A percentile compares a stretch with the other conserved stretches of the same genome.
Evolutionary conservation across 441 rosid genomes (phyloP).

Genomic region (Breynia disticha): DNA sequence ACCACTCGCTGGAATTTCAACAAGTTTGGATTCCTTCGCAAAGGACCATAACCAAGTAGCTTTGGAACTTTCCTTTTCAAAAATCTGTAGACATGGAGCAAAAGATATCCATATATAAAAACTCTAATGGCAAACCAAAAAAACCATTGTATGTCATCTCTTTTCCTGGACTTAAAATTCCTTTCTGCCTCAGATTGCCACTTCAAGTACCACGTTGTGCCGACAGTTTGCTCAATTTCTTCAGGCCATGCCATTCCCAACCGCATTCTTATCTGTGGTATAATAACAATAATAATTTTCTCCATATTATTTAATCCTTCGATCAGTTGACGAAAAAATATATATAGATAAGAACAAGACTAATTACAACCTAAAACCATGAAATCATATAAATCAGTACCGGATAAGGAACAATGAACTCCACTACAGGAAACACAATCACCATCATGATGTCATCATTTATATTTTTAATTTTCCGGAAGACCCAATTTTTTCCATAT

Average conservation of each 20-base stretch:
- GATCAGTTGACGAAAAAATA: too few relatives aligned
- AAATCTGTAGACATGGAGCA: slow-evolving; percentile 54
- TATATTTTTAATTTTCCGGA: slow-evolving; percentile 38
- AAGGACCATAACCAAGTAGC: slow-evolving; percentile 77
- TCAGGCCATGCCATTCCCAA: slow-evolving; percentile 96
- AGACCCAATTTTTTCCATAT: slow-evolving; percentile 35
- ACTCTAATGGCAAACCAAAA: slow-evolving; percentile 63
- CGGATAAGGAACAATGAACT: slow-evolving; percentile 64
- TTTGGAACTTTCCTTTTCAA: slow-evolving; percentile 61
- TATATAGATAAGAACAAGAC: neutral
- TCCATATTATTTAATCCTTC: neutral
- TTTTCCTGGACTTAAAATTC: slow-evolving; percentile 52
- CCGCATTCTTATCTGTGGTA: slow-evolving; percentile 54
- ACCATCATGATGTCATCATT: slow-evolving; percentile 72
- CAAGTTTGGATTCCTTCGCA: slow-evolving; percentile 64
- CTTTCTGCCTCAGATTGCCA: slow-evolving; percentile 85
- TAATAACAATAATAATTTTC: slow-evolving; percentile 13
- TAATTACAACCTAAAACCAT: slow-evolving; percentile 11
- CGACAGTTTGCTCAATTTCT: slow-evolving; percentile 64
- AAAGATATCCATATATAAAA: slow-evolving; percentile 45
- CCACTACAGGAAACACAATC: slow-evolving; percentile 58
- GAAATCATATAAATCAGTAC: slow-evolving; percentile 31
- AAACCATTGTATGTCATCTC: slow-evolving; percentile 50
- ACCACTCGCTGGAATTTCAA: slow-evolving; percentile 77
- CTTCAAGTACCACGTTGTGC: slow-evolving; percentile 74